These are phyloP conservation scores for Kwoniella europaea DNA, from an alignment of 768 basidiomycete genomes.

Conservation along the genomic window DNA sequence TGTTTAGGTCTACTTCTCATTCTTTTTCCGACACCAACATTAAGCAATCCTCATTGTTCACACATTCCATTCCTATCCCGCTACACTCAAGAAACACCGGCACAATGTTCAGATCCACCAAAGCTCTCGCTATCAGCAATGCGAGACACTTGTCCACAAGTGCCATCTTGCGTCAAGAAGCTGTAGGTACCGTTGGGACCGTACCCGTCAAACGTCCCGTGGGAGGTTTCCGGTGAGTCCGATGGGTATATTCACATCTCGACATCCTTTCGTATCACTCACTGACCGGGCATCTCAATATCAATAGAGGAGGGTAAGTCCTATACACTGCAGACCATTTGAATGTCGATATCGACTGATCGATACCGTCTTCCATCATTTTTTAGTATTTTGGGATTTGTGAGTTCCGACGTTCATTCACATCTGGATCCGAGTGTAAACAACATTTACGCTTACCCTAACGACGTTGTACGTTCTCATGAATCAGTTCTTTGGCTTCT, in stretches of 20 bases:
- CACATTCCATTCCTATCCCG: background rate
- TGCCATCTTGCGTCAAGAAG: conserved; percentile 14
- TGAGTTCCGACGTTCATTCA: conserved; percentile 23
- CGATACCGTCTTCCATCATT: background rate
- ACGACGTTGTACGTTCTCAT: background rate
- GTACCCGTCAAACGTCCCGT: conserved; percentile 37
- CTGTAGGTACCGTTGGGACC: conserved; percentile 39
- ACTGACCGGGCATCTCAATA: too few relatives aligned
- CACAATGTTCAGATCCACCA: too few relatives aligned
- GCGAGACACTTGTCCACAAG: too few relatives aligned
- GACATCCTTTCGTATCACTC: too few relatives aligned
- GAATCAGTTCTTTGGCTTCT: conserved; percentile 77
- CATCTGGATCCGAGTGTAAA: background rate
- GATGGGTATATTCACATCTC: too few relatives aligned
- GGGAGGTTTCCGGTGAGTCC: conserved; percentile 41
- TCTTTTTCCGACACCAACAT: background rate
- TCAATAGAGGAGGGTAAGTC: conserved; percentile 46
- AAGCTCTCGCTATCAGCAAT: too few relatives aligned
- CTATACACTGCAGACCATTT: background rate
- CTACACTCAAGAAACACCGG: background rate
- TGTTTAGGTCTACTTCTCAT: conserved; percentile 1
- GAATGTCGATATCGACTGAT: background rate
- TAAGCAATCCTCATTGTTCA: conserved; percentile 1
- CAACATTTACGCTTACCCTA: background rate
- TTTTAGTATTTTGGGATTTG: conserved; percentile 46